Evolutionary conservation across 192 early-diverging fungal species (phyloP), one percentile per base, ranked within the genome.

Genomic region (Coemansia sp.): DNA sequence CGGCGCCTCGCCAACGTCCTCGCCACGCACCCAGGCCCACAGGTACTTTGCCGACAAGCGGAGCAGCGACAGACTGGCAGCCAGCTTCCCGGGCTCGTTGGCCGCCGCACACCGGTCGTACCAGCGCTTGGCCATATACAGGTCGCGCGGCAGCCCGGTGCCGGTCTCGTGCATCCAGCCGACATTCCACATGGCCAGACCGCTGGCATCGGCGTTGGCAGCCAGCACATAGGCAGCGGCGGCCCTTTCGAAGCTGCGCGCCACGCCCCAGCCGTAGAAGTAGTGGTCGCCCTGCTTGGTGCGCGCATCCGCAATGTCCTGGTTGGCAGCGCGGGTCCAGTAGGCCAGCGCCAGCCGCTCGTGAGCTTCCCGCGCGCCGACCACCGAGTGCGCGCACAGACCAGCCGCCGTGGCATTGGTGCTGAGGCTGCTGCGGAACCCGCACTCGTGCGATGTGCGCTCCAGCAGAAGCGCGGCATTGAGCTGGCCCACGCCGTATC

Each of bases 111-210:
- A 85, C 54, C 72, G 73, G 79, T 99, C 97, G 73, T 98, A 99
- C 76, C 87, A 92, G 45, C 95, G 87, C 77, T 98, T 98, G 14
- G 97, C 95, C 65, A 98, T 74, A 71, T 95, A 90, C 64, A 88
- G 95, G 76, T 99, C 95, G 85, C 88, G 87, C n/a, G 86, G 58
- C 5, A 96, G 90, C 6, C 97, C 97, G 38, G 97, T 65, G 42
- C 97, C 97, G 65, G 90, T 87, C 73, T 99, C 96, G 75, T 96
- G 85, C 94, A 99, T 97, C 88, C 90, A 97, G 5, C 93, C 97
- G 1, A 99, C 81, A 68, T 95, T 98, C 90, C 91, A 99, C 93
- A 97, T 95, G 3, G 95, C 97, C 70, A 97, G 75, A 7, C 91
- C 79, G 59, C 88, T 92, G 7, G 65, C 69, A 40, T 94, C 90